Percentiles rank a stretch among this genome's conserved stretches.
These are phyloP conservation scores for Phaseolus lunatus DNA, from an alignment of 306 rosid genomes.

Conservation along the genomic window DNA sequence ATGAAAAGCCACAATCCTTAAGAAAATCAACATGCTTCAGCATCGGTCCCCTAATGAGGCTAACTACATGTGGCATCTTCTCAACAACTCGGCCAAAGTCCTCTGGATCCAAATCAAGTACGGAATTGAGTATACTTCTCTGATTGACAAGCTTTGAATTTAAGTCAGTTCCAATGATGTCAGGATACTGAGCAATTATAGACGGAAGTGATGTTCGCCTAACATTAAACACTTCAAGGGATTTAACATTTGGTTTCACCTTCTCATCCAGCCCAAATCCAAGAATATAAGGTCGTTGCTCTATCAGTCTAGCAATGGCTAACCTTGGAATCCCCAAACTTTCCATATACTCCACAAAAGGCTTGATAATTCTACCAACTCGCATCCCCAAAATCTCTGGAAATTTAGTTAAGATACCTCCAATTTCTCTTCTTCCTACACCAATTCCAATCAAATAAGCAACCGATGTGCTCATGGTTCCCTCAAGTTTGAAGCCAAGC, in stretches of 20 bases:
- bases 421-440: conserved; percentile 88
- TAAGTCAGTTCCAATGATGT: conserved; percentile 81
- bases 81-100: conserved; percentile 84
- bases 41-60: conserved; percentile 73
- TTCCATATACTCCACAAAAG: conserved; percentile 88
- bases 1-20: conserved; percentile 75
- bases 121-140: conserved; percentile 65
- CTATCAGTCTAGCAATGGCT: conserved; percentile 91
- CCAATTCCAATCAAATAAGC: conserved; percentile 95
- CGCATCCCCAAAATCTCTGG: conserved; percentile 98
- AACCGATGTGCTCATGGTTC: conserved; percentile 97
- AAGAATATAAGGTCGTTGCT: conserved; percentile 84
- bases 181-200: conserved; percentile 87
- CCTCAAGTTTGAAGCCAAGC: conserved; percentile 94
- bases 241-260: conserved; percentile 82
- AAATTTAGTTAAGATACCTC: conserved; percentile 79
- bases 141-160: conserved; percentile 69
- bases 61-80: conserved; percentile 95
- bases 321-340: conserved; percentile 85
- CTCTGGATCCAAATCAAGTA: conserved; percentile 63
- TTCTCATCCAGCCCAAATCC: conserved; percentile 80
- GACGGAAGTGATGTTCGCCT: conserved; percentile 66
- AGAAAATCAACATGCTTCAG: conserved; percentile 81
- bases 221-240: conserved; percentile 77
- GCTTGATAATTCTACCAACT: conserved; percentile 88